Percentiles rank a stretch among this genome's conserved stretches.
Conservation (phyloP, 495 filamentous ascomycete species). For the Hyaloscypha bicolor region DNA sequence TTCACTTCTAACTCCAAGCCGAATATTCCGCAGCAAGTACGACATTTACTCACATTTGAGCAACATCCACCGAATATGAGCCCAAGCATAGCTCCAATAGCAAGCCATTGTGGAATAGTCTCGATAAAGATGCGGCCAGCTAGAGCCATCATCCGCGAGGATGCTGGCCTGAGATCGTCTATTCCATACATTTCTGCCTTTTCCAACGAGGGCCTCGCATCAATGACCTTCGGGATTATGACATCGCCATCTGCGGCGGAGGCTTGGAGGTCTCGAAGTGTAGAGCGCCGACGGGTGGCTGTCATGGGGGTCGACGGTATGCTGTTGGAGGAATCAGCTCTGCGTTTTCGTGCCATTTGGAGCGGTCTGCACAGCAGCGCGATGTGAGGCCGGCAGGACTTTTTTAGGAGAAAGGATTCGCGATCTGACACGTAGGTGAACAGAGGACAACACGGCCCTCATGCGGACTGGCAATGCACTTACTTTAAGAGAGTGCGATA, state of each 20-base stretch:
- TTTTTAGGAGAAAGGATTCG: conserved; percentile 9
- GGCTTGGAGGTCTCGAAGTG: conserved; percentile 34
- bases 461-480: conserved; percentile 20
- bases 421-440: conserved; percentile 27
- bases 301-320: conserved; percentile 25
- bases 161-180: conserved; percentile 54
- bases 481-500: conserved; percentile 24
- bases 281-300: conserved; percentile 28
- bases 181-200: conserved; percentile 59
- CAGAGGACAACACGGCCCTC: conserved; percentile 17
- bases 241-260: conserved; percentile 35
- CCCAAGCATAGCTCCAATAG: conserved; percentile 69
- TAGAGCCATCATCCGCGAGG: conserved; percentile 54
- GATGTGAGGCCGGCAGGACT: conserved; percentile 8
- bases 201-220: conserved; percentile 55
- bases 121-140: conserved; percentile 59
- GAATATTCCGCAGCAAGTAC: neutral
- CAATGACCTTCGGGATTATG: conserved; percentile 49
- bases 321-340: conserved; percentile 32
- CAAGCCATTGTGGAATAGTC: conserved; percentile 68
- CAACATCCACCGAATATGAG: conserved; percentile 98
- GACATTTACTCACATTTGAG: conserved; percentile 73
- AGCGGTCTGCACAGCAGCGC: conserved; percentile 7
- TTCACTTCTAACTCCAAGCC: conserved; percentile 24
- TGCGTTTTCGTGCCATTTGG: conserved; percentile 33